phyloP scores from a whole-genome alignment of 176 grass and related monocot species.

The Themeda triandra region DNA sequence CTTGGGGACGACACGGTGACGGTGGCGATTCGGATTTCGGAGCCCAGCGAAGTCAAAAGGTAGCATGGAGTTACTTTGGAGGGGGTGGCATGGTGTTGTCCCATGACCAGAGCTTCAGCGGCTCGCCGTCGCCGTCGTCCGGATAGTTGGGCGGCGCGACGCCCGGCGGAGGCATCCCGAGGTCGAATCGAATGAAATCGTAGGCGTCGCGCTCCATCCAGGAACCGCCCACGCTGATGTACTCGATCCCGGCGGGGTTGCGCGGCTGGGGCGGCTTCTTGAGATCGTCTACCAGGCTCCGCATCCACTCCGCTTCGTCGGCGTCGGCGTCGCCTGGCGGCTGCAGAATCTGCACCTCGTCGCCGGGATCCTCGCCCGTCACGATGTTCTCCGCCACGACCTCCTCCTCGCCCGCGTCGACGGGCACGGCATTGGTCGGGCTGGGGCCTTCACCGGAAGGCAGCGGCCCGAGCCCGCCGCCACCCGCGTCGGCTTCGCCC shows the following conservation, averaged over 20 bases:
- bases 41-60: neutral
- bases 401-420: neutral
- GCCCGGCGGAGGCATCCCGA: slow-evolving; percentile 14
- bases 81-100: neutral
- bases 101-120: slow-evolving; percentile 30
- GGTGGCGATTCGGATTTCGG: neutral
- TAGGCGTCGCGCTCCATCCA: slow-evolving; percentile 35
- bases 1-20: neutral
- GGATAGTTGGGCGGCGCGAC: neutral
- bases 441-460: neutral
- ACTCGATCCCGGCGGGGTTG: neutral
- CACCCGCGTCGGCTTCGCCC: neutral
- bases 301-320: slow-evolving; percentile 2
- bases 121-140: neutral
- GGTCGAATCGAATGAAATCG: slow-evolving; percentile 28
- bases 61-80: neutral
- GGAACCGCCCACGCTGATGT: neutral
- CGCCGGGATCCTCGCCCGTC: neutral
- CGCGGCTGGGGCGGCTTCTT: neutral
- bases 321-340: neutral
- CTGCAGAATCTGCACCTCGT: slow-evolving; percentile 1
- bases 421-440: neutral
- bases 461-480: neutral
- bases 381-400: slow-evolving; percentile 22
- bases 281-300: neutral